These are phyloP conservation scores for Pseudocercospora vitis DNA, from an alignment of 2,329 filamentous ascomycete genomes.

Conservation along the genomic window DNA sequence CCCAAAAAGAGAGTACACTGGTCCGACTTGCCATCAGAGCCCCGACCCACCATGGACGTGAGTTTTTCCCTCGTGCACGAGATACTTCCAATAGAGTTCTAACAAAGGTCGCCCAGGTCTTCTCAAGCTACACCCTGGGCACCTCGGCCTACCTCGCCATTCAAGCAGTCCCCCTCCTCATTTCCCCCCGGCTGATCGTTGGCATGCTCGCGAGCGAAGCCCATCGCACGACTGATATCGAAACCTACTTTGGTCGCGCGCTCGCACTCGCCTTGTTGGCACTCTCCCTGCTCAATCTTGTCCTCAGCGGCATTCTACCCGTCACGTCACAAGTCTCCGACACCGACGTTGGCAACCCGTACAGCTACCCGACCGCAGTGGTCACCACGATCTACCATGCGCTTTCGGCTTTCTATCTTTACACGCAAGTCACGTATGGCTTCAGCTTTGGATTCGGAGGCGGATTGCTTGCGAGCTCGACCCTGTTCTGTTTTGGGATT, in stretches of 20 bases:
- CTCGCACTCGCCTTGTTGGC: constrained; percentile 67
- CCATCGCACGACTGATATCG: constrained; percentile 59
- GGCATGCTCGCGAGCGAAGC: constrained; percentile 56
- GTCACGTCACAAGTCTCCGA: constrained; percentile 39
- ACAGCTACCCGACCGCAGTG: constrained; percentile 64
- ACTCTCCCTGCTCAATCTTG: constrained; percentile 62
- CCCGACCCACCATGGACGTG: not conserved
- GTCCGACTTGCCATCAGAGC: not conserved
- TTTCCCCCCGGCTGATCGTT: constrained; percentile 61
- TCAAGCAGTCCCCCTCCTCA: constrained; percentile 55
- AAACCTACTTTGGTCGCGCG: constrained; percentile 71
- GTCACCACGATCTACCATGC: constrained; percentile 65
- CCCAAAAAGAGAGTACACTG: not conserved
- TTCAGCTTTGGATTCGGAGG: constrained; percentile 58
- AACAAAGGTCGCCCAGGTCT: not conserved
- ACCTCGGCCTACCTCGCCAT: constrained; percentile 45
- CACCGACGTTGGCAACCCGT: constrained; percentile 15
- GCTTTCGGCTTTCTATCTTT: constrained; percentile 64
- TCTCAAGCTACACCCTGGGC: not conserved
- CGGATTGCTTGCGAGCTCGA: constrained; percentile 58
- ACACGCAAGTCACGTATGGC: constrained; percentile 62
- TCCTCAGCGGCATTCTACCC: constrained; percentile 70
- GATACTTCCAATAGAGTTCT: not conserved
- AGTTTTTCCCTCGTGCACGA: not conserved
- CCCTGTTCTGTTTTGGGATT: constrained; percentile 61